phyloP scores from a whole-genome alignment of 1,284 basidiomycete species.

The Apiotrichum akiyoshidainum region DNA sequence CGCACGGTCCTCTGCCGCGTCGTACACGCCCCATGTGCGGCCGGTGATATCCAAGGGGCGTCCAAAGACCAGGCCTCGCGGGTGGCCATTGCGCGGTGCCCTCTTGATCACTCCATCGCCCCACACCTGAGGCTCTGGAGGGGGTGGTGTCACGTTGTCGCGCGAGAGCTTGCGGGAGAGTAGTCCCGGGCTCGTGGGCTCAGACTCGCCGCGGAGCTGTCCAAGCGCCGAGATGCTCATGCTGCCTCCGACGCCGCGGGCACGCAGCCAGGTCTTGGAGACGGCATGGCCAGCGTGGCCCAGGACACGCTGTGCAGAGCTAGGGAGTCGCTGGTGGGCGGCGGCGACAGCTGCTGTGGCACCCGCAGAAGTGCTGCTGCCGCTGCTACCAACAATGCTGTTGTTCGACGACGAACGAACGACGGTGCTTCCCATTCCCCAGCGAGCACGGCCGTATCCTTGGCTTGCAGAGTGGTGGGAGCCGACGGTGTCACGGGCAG shows the following conservation, averaged over 20 bases:
- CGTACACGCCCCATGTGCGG: constrained; percentile 33
- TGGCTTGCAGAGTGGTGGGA: constrained; percentile 33
- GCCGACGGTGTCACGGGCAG: constrained; percentile 27
- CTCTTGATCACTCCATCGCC: constrained; percentile 29
- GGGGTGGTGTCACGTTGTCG: constrained; percentile 15
- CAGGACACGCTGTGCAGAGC: constrained; percentile 37
- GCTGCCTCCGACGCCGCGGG: constrained; percentile 41
- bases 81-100: constrained; percentile 10
- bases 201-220: constrained; percentile 8
- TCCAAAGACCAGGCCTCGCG: constrained; percentile 38
- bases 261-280: constrained; percentile 42
- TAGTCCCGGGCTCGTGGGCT: constrained; percentile 11
- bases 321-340: constrained; percentile 30
- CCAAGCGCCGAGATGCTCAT: constrained; percentile 31
- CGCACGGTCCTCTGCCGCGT: constrained; percentile 19
- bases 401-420: constrained; percentile 37
- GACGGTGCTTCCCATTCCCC: constrained; percentile 21
- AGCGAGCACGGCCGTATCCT: constrained; percentile 31
- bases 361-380: neutral
- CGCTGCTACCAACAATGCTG: constrained; percentile 20
- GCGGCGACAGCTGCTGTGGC: constrained; percentile 12
- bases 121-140: constrained; percentile 27
- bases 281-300: constrained; percentile 44
- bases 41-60: constrained; percentile 36
- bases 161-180: constrained; percentile 22